phyloP scores from a whole-genome alignment of 768 basidiomycete genomes.

The Rhodosporidiobolus sp. region DNA sequence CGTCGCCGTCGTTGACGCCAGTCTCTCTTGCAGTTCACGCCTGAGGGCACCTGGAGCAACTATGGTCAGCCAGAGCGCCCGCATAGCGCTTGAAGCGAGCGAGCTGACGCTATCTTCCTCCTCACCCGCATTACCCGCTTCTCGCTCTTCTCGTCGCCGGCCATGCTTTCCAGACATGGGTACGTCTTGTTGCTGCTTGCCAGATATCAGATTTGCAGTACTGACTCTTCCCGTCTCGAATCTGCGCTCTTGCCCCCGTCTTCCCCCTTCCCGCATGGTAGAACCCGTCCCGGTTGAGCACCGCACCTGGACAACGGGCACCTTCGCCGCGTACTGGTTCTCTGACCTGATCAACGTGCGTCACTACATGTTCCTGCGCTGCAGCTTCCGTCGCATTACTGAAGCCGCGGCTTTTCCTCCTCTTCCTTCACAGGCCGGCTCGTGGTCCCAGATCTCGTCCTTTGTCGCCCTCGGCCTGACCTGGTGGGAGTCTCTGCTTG shows the following conservation, averaged over 20 bases:
- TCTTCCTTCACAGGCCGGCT: conserved; percentile 14
- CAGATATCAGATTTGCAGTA: not conserved
- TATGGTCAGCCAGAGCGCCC: not conserved
- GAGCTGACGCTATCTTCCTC: not conserved
- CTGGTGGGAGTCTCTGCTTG: conserved; percentile 19
- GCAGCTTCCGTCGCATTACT: too few species aligned
- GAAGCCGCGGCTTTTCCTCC: not conserved
- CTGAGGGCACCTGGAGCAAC: conserved; percentile 9
- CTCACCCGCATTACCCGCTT: not conserved
- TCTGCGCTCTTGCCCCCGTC: not conserved
- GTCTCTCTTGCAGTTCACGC: conserved; percentile 16
- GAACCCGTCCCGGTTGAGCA: conserved; percentile 1
- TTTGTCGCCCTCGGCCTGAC: conserved; percentile 30
- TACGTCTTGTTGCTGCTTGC: not conserved
- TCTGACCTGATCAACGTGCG: conserved; percentile 2
- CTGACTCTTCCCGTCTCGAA: not conserved
- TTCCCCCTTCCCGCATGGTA: not conserved
- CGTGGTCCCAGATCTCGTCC: conserved; percentile 14
- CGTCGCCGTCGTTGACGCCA: too few species aligned
- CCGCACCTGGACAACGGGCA: not conserved
- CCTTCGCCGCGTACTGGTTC: conserved; percentile 24
- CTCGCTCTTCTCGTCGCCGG: not conserved
- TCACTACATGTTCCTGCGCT: not conserved
- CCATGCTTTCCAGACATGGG: not conserved
- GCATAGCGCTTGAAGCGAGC: too few species aligned